Percentiles rank a stretch among this genome's conserved stretches.
These are phyloP conservation scores for Penicillium subrubescens DNA, from an alignment of 495 filamentous ascomycete species.

Conservation along the genomic window DNA sequence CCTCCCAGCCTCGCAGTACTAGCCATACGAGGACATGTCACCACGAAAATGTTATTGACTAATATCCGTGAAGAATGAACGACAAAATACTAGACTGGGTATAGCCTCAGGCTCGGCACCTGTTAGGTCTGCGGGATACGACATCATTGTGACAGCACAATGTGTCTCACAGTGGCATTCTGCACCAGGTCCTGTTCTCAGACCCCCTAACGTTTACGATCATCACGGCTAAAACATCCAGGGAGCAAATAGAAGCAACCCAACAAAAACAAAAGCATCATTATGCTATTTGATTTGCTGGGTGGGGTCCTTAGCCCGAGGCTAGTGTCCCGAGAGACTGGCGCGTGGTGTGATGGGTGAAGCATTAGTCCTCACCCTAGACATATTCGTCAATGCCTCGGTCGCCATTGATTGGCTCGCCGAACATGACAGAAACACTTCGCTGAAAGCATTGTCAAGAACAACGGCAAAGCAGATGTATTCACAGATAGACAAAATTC, in stretches of 20 bases:
- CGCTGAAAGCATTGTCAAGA: background rate
- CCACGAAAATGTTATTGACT: background rate
- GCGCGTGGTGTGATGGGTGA: conserved; percentile 25
- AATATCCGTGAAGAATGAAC: conserved; percentile 1
- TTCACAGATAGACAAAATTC: background rate
- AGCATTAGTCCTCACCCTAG: conserved; percentile 22
- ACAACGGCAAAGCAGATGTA: background rate
- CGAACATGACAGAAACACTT: background rate
- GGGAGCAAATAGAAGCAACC: background rate
- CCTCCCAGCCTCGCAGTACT: background rate
- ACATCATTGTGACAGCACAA: conserved; percentile 1
- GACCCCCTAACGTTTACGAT: conserved; percentile 2
- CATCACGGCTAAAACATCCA: background rate
- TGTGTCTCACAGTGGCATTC: background rate
- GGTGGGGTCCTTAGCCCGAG: conserved; percentile 4
- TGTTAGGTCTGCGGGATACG: background rate
- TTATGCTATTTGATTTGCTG: background rate
- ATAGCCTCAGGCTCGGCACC: background rate
- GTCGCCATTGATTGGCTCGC: conserved; percentile 13
- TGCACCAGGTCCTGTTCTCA: background rate
- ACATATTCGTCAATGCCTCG: conserved; percentile 16
- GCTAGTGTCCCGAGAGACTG: conserved; percentile 20
- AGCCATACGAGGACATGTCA: background rate
- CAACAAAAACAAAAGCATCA: background rate
- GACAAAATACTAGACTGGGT: background rate